phyloP scores from a whole-genome alignment of 805 yeast genomes.

The Starmerella gropengiesseri region DNA sequence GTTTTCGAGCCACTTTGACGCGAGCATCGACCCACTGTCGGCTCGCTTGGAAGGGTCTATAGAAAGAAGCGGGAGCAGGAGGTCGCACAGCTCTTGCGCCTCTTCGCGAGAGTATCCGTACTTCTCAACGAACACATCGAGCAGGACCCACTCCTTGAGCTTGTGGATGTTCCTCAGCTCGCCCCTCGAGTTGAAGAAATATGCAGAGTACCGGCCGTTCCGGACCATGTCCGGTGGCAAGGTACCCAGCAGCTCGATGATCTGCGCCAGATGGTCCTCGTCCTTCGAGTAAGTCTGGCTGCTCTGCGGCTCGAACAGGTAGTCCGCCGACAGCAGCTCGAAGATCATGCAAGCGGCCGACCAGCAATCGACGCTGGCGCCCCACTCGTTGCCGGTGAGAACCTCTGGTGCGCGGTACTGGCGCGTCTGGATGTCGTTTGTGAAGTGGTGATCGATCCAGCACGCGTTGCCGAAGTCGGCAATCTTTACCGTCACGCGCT shows the following conservation, averaged over 20 bases:
- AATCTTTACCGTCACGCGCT: constrained; percentile 65
- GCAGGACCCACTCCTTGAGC: constrained; percentile 81
- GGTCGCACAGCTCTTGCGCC: constrained; percentile 63
- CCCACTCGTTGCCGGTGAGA: constrained; percentile 75
- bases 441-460: constrained; percentile 67
- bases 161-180: constrained; percentile 68
- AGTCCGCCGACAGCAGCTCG: constrained; percentile 89
- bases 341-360: constrained; percentile 85
- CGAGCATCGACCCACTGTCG: constrained; percentile 93
- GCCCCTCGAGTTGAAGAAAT: constrained; percentile 54
- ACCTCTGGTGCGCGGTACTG: constrained; percentile 91
- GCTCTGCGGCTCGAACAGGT: constrained; percentile 73
- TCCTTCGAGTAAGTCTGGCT: constrained; percentile 60
- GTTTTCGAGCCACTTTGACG: constrained; percentile 54
- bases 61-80: constrained; percentile 71
- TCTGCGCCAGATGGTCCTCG: constrained; percentile 94
- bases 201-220: constrained; percentile 45
- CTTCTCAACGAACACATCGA: constrained; percentile 72
- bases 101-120: constrained; percentile 61
- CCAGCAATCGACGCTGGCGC: constrained; percentile 92
- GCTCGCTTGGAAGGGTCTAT: constrained; percentile 72
- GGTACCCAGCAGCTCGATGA: constrained; percentile 68
- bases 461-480: constrained; percentile 94
- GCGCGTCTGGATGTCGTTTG: constrained; percentile 82
- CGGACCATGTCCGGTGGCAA: constrained; percentile 52